These are phyloP conservation scores for Colletotrichum sp. DNA, from an alignment of 2,329 filamentous ascomycete species.

Conservation along the genomic window DNA sequence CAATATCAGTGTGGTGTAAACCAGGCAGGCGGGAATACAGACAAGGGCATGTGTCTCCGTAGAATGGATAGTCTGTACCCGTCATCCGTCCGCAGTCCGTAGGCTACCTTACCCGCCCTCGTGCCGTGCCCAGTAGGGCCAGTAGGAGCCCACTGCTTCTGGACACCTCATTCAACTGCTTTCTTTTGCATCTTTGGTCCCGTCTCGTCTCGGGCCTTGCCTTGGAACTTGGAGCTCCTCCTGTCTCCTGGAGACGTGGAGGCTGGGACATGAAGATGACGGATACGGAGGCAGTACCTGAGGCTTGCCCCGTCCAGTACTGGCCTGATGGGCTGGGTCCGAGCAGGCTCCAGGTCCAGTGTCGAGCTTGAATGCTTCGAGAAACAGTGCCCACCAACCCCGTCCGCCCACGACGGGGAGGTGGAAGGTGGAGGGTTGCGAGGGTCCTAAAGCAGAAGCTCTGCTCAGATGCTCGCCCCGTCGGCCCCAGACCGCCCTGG, in stretches of 20 bases:
- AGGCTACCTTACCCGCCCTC: background rate
- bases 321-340: background rate
- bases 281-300: conserved; percentile 6
- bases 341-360: background rate
- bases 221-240: background rate
- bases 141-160: background rate
- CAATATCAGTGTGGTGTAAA: background rate
- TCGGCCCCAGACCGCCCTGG: conserved; percentile 10
- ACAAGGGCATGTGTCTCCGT: background rate
- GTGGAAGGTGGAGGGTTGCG: conserved; percentile 10
- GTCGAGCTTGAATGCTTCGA: conserved; percentile 6
- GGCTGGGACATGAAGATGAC: background rate
- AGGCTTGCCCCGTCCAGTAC: conserved; percentile 5
- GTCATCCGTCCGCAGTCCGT: background rate
- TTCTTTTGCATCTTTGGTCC: background rate
- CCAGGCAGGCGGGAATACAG: conserved; percentile 3
- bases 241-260: background rate
- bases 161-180: background rate
- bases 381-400: background rate
- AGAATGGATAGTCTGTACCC: background rate
- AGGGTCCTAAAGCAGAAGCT: conserved; percentile 13
- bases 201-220: background rate
- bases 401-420: conserved; percentile 1
- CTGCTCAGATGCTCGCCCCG: conserved; percentile 8
- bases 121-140: conserved; percentile 12